Evolutionary conservation across 352 stramenopile species (phyloP), one percentile per base, ranked within the genome.

Genomic region (Pythium coloratum): DNA sequence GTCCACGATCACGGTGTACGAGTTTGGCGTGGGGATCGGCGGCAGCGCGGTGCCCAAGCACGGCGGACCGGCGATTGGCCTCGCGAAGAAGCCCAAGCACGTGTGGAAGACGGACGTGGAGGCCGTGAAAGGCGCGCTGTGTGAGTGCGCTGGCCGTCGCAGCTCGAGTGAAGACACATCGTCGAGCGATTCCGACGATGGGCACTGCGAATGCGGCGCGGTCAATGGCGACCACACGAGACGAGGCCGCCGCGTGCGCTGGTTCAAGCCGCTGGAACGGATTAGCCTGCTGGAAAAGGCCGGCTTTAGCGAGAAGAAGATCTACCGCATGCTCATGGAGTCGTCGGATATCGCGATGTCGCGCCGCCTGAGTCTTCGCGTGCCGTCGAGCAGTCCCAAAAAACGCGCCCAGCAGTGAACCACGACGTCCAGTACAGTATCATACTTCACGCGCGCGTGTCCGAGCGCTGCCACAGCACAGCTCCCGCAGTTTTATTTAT

Each of bases 1-100:
- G 76, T 87, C 75, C 58, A 89, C 78, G 20, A 40, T 88, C 59
- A 86, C 73, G 7, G 77, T 88, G 44, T 82, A 86, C 64, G 81
- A 86, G 74, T 89, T 83, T 61, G 73, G 68, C 18, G 76, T 86
- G 14, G 68, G 60, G 12, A 71, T 82, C 18, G 75, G 79, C 55
- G 77, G 76, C 44, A 84, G 76, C 55, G 67, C 75, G 2, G 75
- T 86, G 20, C 78, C 73, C 20, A 76, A 72, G 30, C 76, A 59
- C 44, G 78, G 78, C 10, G 78, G 80, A 0, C 80, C 80, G 2
- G 70, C 76, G 9, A 72, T 87, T 46, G 76, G 77, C 1, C 66
- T 88, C 20, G 69, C 77, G 20, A 59, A 68, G 59, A 80, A 76
- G 62, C 73, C 70, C 62, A 77, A 76, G 67, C 32, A 54, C 24